Base-by-base conservation (phyloP, 2,329 filamentous ascomycete species). In the Cercospora brassicicola region DNA sequence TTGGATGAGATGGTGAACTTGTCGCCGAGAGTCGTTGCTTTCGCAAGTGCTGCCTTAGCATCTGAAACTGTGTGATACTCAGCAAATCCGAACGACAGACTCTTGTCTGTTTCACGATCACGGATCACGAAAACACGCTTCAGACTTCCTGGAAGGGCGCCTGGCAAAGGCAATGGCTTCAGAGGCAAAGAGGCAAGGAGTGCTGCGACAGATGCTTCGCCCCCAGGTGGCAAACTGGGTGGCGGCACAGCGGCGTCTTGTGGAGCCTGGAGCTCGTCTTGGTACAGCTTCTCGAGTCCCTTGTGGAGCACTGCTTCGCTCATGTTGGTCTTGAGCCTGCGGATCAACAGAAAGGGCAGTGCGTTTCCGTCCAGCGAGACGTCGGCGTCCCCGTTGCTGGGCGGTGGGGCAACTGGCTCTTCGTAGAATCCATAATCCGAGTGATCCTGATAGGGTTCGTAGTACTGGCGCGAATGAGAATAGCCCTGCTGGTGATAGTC, bases 41-140 rank as follows among this genome's bases (percentile, higher is more conserved):
- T 92, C 23, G 86, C 84, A 75, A 94, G 81, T 3, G 92, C 92
- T 23, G 89, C 90, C 77, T 89, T 86, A 2, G 92, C 91, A 78
- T 95, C 83, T 73, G 91, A 88, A 18, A 92, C 82, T 0, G 88
- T 90, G 73, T 88, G 89, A 76, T 94, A 96, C 78, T 96, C 92
- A 0, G 89, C 92, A 79, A 96, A 96, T 0, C 92, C 92, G 74
- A 92, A 96, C 72, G 89, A 87, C 84, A 91, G 91, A 62, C 90
- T 92, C 68, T 91, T 89, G 64, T 92, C 86, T 3, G 85, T 90
- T 68, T 84, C 84, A 55, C 89, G 85, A 76, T 94, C 91, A 65
- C 92, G 87, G 74, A 95, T 89, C 28, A 96, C 81, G 69, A 95
- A 87, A 1, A 95, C 88, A 62, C 92, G 88, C 69, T 90, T 87